A percentile compares a stretch with the other conserved stretches of the same genome.
Conservation (phyloP, 768 basidiomycete genomes). For the Austroboletus eburneus region DNA sequence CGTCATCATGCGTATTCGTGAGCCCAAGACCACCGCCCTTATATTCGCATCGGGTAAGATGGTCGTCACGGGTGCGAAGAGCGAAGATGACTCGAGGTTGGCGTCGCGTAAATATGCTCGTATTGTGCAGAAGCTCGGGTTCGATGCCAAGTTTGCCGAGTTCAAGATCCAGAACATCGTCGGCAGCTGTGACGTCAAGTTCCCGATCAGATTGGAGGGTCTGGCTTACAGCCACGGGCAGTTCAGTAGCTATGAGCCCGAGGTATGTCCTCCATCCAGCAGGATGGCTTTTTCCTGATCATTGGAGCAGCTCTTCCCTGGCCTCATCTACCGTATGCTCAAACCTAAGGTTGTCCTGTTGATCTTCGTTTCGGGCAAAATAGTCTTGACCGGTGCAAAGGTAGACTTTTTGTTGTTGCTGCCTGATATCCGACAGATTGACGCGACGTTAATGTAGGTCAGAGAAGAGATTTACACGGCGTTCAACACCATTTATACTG, state of each 20-base stretch:
- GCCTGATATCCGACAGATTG: conserved; percentile 1
- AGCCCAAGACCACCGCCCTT: conserved; percentile 98
- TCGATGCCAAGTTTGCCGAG: conserved; percentile 98
- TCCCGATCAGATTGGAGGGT: conserved; percentile 96
- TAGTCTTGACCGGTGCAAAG: conserved; percentile 98
- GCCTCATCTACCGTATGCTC: conserved; percentile 99
- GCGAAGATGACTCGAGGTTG: conserved; percentile 94
- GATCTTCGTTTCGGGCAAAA: conserved; percentile 99
- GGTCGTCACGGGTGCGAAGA: conserved; percentile 99
- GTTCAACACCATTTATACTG: conserved; percentile 99
- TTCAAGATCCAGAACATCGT: conserved; percentile 99
- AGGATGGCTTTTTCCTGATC: conserved; percentile 5
- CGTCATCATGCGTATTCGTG: conserved; percentile 99
- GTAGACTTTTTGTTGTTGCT: conserved; percentile 38
- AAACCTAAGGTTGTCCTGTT: conserved; percentile 98
- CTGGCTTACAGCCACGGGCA: conserved; percentile 97
- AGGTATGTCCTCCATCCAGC: conserved; percentile 51
- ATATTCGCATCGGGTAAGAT: conserved; percentile 99
- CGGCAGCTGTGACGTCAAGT: conserved; percentile 96
- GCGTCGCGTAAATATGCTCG: conserved; percentile 98
- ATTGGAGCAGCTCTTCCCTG: conserved; percentile 80
- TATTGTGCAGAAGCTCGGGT: conserved; percentile 98
- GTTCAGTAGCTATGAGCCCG: conserved; percentile 96
- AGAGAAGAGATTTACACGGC: conserved; percentile 99
- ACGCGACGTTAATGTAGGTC: conserved; percentile 56